Evolutionary conservation across 305 asterid species (phyloP), one percentile per base, ranked within the genome.

Genomic region (Solanum aculeatissimum): DNA sequence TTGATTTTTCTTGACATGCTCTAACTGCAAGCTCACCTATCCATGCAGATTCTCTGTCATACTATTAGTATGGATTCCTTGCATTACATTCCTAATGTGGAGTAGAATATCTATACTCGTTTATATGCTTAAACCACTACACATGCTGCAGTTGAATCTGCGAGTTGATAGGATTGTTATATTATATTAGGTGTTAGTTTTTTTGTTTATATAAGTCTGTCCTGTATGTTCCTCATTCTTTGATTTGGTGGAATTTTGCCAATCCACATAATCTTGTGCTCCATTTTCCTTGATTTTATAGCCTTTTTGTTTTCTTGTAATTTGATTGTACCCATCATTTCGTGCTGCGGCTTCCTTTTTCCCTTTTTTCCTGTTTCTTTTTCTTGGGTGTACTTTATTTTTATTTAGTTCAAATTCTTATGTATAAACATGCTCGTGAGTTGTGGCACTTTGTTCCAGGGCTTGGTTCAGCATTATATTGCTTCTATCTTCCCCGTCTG

Each of bases 1-100:
- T 95, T 7, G 94, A 94, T 86, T 96, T 92, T 85, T 88, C 95
- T 71, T 96, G 88, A 93, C 85, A 70, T 58, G 81, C 74, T 32
- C 49, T 35, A 14, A 70, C 51, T 27, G 29, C 42, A 77, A 2
- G 18, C 65, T 77, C 47, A 51, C 47, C 65, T 51, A 19, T 10
- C 29, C 45, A 27, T 77, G 65, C 63, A 51, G 65, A 77, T 51
- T 18, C 29, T 29, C 66, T 6, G 63, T 7, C 29, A 19, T 77
- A 29, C 23, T 47, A 77, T 65, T 32, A 29, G 47, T 77, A 29
- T 54, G 29, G 19, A 72, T 53, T 29, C 65, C 66, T 77, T 29
- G 18, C 47, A 18, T 32, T 75, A 77, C 82, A 77, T 77, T 49
- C 29, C 45, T 51, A 18, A 51, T 9, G 27, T 29, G 66, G 66